phyloP scores from a whole-genome alignment of 495 filamentous ascomycete species.

The Aspergillus coremiiformis region DNA sequence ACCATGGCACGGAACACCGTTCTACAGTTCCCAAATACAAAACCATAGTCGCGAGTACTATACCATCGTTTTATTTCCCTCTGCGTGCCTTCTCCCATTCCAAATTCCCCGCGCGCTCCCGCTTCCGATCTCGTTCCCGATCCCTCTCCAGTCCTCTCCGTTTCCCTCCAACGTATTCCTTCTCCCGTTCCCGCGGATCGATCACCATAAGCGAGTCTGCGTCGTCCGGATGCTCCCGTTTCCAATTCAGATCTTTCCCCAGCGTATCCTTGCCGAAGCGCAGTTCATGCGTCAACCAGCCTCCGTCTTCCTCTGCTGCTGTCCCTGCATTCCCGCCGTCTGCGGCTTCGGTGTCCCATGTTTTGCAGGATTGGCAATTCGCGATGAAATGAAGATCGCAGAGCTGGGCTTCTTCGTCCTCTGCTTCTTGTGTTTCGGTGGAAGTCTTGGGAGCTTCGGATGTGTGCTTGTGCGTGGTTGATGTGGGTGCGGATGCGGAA shows the following conservation, averaged over 20 bases:
- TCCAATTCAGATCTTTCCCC: slow-evolving; percentile 87
- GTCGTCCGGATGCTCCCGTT: slow-evolving; percentile 77
- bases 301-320: slow-evolving; percentile 54
- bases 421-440: slow-evolving; percentile 20
- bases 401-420: slow-evolving; percentile 61
- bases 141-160: slow-evolving; percentile 31
- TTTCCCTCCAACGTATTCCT: slow-evolving; percentile 44
- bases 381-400: slow-evolving; percentile 92
- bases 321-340: slow-evolving; percentile 36
- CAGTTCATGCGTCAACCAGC: slow-evolving; percentile 64
- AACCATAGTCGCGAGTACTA: background rate
- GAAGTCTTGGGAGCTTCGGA: background rate
- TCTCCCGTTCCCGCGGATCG: slow-evolving; percentile 81
- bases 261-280: slow-evolving; percentile 83
- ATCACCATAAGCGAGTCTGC: slow-evolving; percentile 89
- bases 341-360: slow-evolving; percentile 44
- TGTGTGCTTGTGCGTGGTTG: slow-evolving; percentile 1
- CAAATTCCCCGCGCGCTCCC: slow-evolving; percentile 26
- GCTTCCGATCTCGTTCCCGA: slow-evolving; percentile 37
- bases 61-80: background rate
- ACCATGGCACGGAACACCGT: background rate
- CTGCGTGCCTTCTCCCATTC: slow-evolving; percentile 30
- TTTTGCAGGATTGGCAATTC: slow-evolving; percentile 81
- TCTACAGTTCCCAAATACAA: background rate
- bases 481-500: slow-evolving; percentile 18